These are phyloP conservation scores for Ephemerocybe angulata DNA, from an alignment of 768 basidiomycete species.

Conservation along the genomic window DNA sequence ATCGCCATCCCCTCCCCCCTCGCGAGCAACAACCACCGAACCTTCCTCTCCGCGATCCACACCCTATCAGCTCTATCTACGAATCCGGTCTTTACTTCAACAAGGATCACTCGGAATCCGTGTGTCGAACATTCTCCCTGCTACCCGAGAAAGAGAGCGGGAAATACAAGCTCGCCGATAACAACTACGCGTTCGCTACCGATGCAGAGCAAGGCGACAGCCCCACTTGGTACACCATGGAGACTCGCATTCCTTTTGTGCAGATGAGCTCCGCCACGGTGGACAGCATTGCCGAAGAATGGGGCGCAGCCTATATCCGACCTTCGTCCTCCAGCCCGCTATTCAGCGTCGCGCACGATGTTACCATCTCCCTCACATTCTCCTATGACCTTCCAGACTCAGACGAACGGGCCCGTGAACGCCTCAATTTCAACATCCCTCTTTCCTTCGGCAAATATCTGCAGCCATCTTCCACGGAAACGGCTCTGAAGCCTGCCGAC, in stretches of 20 bases:
- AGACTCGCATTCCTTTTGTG: constrained; percentile 50
- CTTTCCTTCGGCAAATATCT: constrained; percentile 46
- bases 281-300: constrained; percentile 29
- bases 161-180: constrained; percentile 43
- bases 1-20: constrained; percentile 55
- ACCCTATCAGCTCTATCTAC: constrained; percentile 53
- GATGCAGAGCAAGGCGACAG: constrained; percentile 29
- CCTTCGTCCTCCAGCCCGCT: constrained; percentile 53
- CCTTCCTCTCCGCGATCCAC: constrained; percentile 50
- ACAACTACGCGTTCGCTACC: constrained; percentile 47
- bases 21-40: constrained; percentile 59
- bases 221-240: constrained; percentile 57
- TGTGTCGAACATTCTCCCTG: constrained; percentile 43
- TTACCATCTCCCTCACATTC: constrained; percentile 51
- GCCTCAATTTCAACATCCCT: constrained; percentile 46
- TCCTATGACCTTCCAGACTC: constrained; percentile 48
- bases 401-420: constrained; percentile 27
- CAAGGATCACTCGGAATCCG: constrained; percentile 17
- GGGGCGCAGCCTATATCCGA: constrained; percentile 39
- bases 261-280: constrained; percentile 19
- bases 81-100: constrained; percentile 39
- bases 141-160: constrained; percentile 46
- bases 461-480: constrained; percentile 19
- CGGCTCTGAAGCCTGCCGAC: background rate
- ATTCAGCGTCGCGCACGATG: constrained; percentile 51